These are phyloP conservation scores for Neckera pumila DNA, from an alignment of 225 moss, liverwort and hornwort species.

Conservation along the genomic window DNA sequence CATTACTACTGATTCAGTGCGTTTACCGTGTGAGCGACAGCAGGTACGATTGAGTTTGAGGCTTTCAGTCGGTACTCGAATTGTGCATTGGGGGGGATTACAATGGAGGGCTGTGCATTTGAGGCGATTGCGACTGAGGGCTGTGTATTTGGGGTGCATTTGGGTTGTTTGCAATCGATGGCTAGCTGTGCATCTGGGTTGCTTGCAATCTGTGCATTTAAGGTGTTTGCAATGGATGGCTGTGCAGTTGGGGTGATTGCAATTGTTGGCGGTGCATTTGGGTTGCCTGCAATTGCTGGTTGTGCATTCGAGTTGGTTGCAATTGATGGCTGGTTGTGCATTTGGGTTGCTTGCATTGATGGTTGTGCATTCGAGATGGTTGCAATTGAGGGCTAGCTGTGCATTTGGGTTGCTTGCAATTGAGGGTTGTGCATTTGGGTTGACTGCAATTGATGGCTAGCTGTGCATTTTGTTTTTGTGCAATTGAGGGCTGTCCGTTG, in stretches of 20 bases:
- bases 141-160: not conserved
- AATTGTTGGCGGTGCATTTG: not conserved
- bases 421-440: not conserved
- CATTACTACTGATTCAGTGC: not conserved
- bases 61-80: too few relatives aligned
- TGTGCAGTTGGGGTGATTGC: too few relatives aligned
- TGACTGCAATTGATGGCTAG: not conserved
- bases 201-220: not conserved
- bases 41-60: not conserved
- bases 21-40: not conserved
- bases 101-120: not conserved
- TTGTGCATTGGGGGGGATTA: too few relatives aligned
- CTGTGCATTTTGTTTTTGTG: not conserved
- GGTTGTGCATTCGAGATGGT: too few relatives aligned
- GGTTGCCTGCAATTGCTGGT: fast-evolving
- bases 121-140: too few relatives aligned
- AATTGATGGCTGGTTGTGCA: too few relatives aligned
- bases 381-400: not conserved
- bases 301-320: fast-evolving
- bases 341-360: not conserved
- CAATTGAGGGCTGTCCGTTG: not conserved
- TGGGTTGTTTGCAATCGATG: too few relatives aligned
- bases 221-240: not conserved
- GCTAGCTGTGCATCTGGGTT: fast-evolving
- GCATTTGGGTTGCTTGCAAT: fast-evolving